Percentiles rank a stretch among this genome's conserved stretches.
Conservation (phyloP, 805 yeast species). For the Saccharomycopsis capsularis region DNA sequence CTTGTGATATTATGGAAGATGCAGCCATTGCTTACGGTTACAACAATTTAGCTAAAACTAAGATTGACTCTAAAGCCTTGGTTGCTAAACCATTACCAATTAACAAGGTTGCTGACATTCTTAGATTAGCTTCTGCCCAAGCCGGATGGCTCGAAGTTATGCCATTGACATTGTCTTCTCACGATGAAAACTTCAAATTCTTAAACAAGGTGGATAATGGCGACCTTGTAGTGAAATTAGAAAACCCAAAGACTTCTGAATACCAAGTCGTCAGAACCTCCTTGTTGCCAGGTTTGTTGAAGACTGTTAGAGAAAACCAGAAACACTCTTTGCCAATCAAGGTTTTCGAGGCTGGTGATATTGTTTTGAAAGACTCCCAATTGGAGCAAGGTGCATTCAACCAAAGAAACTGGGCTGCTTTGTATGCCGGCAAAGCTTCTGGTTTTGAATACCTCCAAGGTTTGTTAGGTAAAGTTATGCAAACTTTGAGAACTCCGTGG, state of each 20-base stretch:
- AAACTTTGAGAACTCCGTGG: constrained; percentile 89
- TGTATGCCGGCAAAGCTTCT: constrained; percentile 89
- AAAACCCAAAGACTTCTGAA: constrained; percentile 93
- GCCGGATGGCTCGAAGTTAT: constrained; percentile 94
- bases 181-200: constrained; percentile 91
- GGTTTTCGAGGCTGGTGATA: constrained; percentile 94
- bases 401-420: constrained; percentile 92
- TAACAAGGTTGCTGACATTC: constrained; percentile 84
- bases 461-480: constrained; percentile 88
- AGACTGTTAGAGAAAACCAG: constrained; percentile 93
- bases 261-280: constrained; percentile 97
- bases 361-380: constrained; percentile 72
- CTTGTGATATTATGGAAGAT: constrained; percentile 98
- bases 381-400: constrained; percentile 87
- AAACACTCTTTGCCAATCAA: constrained; percentile 90
- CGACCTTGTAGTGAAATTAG: constrained; percentile 79
- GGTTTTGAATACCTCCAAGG: constrained; percentile 96
- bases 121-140: constrained; percentile 86
- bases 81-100: constrained; percentile 86
- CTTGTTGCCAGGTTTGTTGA: constrained; percentile 86
- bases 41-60: constrained; percentile 75
- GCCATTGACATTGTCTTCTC: constrained; percentile 93
- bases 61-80: constrained; percentile 69
- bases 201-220: constrained; percentile 68
- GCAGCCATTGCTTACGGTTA: constrained; percentile 96